Base-by-base conservation (phyloP, 106 monocot species). In the Triglochin maritima region DNA sequence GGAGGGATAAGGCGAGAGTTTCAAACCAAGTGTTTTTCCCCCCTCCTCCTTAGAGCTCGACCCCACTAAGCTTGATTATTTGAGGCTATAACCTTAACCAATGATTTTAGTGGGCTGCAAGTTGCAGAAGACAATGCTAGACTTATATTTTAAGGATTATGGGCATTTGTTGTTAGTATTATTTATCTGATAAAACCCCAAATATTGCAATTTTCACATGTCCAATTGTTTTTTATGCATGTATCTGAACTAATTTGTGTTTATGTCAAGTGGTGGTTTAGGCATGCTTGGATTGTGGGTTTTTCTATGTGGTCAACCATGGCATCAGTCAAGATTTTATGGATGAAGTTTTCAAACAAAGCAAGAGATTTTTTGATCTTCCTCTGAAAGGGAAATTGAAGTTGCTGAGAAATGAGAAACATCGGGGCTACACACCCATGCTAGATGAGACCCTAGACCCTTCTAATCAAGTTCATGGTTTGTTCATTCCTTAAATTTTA, bases 341-440 rank as follows among this genome's bases (percentile, higher is more conserved):
- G 87, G 81, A 87, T 29, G 82, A 84, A 44, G 87, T 91, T 52
- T 91, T 91, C 44, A 7, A 50, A 17, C 84, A 87, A 62, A 87
- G 87, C 57, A 87, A 82, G 71, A 82, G 48, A 49, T 87, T 87
- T 48, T 92, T 92, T 74, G 70, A 87, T 72, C 77, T 94, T 3
- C 80, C 84, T 2, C 54, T 69, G 2, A 62, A 83, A 41, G 77
- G 83, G 63, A 94, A 94, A 73, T 80, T 89, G 84, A 80, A 86
- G 76, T 59, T 89, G 17, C 74, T 94, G 57, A 70, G 86, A 11
- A 89, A 94, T 62, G 82, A 89, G 76, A 94, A 94, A 56, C 65
- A 94, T 82, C 72, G 93, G 49, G 93, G 93, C 5, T 94, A 94
- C 63, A 94, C 93, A 10, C 93, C 93, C 2, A 68, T 77, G 41